Evolutionary conservation across 169 alveolate genomes (phyloP), one percentile per base, ranked within the genome.

Genomic region (Plasmodium gonderi): DNA sequence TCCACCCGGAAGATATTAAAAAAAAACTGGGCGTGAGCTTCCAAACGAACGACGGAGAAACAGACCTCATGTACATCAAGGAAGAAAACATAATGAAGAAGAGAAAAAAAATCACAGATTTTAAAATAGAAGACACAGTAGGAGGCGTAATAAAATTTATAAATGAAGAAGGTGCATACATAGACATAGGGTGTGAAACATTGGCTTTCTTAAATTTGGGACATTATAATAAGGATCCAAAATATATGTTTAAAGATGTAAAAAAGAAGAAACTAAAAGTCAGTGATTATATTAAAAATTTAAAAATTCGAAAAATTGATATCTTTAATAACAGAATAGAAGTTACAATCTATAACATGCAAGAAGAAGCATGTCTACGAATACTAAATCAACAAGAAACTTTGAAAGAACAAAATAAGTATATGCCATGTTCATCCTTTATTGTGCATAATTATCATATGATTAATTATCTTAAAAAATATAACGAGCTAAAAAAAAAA

Each of bases 171-270:
- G 92, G 92, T 3, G 92, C 92, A 54, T 85, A 85, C 67, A 51
- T 85, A 85, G 89, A 85, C 79, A 85, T 85, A 38, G 92, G 92
- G n/a, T 85, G 92, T 65, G 68, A 85, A 33, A 85, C 92, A 1
- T 67, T 85, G n/a, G 92, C 92, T 7, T 85, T 85, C 67, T 47
- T 85, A 26, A 85, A 85, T 20, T 20, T 85, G 31, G 92, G 92
- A 0, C 92, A 85, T 65, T 85, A 85, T 64, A 85, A 85, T 85
- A 85, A 42, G 79, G 92, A 85, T 36, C 92, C 92, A 0, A 72
- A 40, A 1, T 14, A 40, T 11, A 14, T 85, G n/a, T 23, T 85
- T 1, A 38, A 51, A 6, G 40, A 85, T 23, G 36, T 23, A 26
- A 85, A 85, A 65, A 85, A 85, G 33, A 85, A 85, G 44, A 85